phyloP scores from a whole-genome alignment of 1,139 yeast genomes.

The Blastobotrys petasosporus region DNA sequence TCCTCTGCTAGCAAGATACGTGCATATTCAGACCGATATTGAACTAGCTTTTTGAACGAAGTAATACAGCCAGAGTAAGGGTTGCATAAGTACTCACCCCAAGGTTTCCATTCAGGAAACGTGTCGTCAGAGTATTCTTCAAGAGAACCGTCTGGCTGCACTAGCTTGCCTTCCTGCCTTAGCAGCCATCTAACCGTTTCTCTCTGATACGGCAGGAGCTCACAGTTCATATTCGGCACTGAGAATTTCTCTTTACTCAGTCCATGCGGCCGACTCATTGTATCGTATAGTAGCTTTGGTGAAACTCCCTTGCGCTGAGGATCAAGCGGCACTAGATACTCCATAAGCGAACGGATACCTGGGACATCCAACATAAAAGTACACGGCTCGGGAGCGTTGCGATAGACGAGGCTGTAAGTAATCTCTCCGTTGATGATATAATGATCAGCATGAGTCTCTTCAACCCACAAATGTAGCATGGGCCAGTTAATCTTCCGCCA shows the following conservation, averaged over 20 bases:
- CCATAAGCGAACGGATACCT: slow-evolving; percentile 6
- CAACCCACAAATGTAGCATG: background rate
- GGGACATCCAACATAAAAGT: slow-evolving; percentile 6
- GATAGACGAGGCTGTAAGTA: slow-evolving; percentile 1
- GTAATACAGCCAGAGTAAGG: slow-evolving; percentile 29
- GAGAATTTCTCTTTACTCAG: slow-evolving; percentile 4
- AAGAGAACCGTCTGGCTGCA: slow-evolving; percentile 29
- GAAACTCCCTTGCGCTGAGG: background rate
- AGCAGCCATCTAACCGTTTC: slow-evolving; percentile 64
- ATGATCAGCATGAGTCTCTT: background rate
- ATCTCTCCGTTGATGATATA: slow-evolving; percentile 2
- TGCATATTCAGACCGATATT: background rate
- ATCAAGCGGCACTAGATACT: slow-evolving; percentile 2
- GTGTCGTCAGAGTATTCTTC: background rate
- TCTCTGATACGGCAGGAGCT: slow-evolving; percentile 52
- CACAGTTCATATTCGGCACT: slow-evolving; percentile 44
- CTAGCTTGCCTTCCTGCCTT: slow-evolving; percentile 48
- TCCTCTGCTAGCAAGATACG: slow-evolving; percentile 77
- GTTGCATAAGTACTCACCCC: slow-evolving; percentile 28
- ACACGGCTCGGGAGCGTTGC: background rate
- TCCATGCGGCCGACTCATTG: background rate
- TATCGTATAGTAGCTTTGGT: background rate
- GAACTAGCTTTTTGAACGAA: slow-evolving; percentile 3
- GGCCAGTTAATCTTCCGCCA: slow-evolving; percentile 2
- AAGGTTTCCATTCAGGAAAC: background rate